These are phyloP conservation scores for Gigaspora rosea DNA, from an alignment of 192 early-diverging fungal genomes.

Conservation along the genomic window DNA sequence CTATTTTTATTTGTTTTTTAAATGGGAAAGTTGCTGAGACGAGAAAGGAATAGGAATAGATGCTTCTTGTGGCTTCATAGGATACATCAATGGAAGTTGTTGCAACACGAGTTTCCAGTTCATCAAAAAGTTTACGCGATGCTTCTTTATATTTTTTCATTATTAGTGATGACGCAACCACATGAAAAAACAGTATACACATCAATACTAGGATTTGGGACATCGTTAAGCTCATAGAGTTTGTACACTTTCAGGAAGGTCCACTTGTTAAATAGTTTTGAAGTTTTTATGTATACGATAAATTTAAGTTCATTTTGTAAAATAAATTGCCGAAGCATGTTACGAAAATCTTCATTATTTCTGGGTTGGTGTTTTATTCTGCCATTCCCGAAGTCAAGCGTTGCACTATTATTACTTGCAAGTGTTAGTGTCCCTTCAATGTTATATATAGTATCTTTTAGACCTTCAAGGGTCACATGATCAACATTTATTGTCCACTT, in stretches of 20 bases:
- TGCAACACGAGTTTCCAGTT: conserved; percentile 6
- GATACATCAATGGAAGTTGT: conserved; percentile 6
- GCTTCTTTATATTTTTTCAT: background rate
- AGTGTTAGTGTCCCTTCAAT: background rate
- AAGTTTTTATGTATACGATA: conserved; percentile 19
- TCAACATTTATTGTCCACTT: conserved; percentile 16
- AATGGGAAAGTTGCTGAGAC: too few relatives aligned
- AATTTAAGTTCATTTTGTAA: conserved; percentile 13
- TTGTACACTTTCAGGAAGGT: background rate
- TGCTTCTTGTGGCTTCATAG: conserved; percentile 12
- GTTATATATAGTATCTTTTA: conserved; percentile 15
- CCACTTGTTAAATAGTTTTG: too few relatives aligned
- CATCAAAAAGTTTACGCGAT: background rate
- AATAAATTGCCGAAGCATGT: background rate
- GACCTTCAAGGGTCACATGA: conserved; percentile 3
- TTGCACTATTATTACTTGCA: conserved; percentile 7
- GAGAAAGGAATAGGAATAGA: too few relatives aligned
- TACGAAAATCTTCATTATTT: conserved; percentile 7
- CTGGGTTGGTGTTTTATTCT: background rate
- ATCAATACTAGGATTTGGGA: background rate
- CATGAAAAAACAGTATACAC: too few relatives aligned
- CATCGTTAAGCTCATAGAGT: conserved; percentile 3
- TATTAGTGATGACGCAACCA: too few relatives aligned
- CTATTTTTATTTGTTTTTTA: conserved; percentile 19
- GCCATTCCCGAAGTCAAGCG: background rate